A percentile compares a stretch with the other conserved stretches of the same genome.
phyloP scores from a whole-genome alignment of 257 asterid genomes.

The Rauvolfia tetraphylla region DNA sequence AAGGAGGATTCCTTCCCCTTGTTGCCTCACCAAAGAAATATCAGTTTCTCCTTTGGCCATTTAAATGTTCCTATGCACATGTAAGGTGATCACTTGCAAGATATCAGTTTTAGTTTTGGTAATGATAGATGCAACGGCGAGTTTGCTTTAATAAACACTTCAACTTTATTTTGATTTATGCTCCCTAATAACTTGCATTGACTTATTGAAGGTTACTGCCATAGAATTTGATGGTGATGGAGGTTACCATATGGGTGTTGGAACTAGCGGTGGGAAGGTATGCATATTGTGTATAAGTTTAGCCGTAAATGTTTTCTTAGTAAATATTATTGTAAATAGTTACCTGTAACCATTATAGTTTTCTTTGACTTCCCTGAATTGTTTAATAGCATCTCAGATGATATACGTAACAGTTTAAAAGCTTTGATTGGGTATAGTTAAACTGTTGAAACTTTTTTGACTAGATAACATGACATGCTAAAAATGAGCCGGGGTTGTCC shows the following conservation, averaged over 20 bases:
- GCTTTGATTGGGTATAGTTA: background rate
- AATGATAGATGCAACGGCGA: background rate
- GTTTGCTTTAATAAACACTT: background rate
- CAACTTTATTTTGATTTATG: background rate
- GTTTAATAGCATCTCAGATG: background rate
- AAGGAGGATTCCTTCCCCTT: too few relatives aligned
- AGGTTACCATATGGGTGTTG: constrained; percentile 83
- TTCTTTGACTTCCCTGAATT: background rate
- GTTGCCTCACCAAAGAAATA: too few relatives aligned
- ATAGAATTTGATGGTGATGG: constrained; percentile 78
- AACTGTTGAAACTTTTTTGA: background rate
- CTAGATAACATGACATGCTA: background rate
- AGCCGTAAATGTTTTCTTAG: background rate
- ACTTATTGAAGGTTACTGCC: constrained; percentile 80
- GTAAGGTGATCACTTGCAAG: background rate
- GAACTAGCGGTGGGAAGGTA: constrained; percentile 96
- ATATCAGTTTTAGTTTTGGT: background rate
- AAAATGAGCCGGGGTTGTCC: too few relatives aligned
- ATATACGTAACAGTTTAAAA: background rate
- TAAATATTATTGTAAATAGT: background rate
- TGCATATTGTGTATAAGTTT: background rate
- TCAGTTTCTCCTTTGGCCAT: background rate
- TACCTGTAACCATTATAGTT: background rate
- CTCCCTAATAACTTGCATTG: background rate
- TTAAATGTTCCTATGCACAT: background rate